Base-by-base conservation (phyloP, 2,329 filamentous ascomycete species). In the Lizonia empirigonia region DNA sequence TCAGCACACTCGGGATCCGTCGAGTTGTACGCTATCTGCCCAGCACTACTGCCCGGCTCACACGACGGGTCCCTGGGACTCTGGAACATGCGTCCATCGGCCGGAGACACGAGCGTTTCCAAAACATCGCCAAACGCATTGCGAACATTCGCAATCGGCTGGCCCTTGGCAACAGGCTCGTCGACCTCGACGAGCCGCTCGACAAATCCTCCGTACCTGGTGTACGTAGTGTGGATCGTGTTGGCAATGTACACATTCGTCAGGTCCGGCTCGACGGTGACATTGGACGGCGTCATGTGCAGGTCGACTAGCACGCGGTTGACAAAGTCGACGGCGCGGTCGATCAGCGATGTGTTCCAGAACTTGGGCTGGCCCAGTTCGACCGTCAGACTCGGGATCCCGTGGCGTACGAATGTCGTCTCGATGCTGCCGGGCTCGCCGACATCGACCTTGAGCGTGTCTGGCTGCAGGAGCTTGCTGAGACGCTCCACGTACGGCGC, bases 391-490 rank as follows among this genome's bases (percentile, higher is more conserved):
- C 72, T 67, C 1, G 73, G 72, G 10, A 75, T 60, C 4, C 62
- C 58, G 49, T 68, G 60, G 40, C 67, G 57, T 5, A 76, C 65
- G 35, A 71, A 75, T 0, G 72, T 73, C 2, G 72, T 74, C 44
- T 76, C 72, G 36, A 76, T 73, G 23, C 63, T 68, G 23, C 73
- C 73, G 2, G 70, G 69, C 61, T 75, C 70, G 24, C 73, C 73
- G 10, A 63, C 55, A 20, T 75, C 73, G 44, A 75, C 70, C 53
- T 75, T 76, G 24, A 76, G 62, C 13, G 70, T 71, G 50, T 75
- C 71, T 13, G 72, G 72, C 37, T 73, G 69, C 6, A 72, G 60
- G 5, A 76, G 64, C 50, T 76, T 73, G 23, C 72, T 69, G 2
- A 76, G 62, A 10, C 72, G 67, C 62, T 73, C 67, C 12, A 75